phyloP scores from a whole-genome alignment of 179 eudicot species.

The Gypsophila paniculata region DNA sequence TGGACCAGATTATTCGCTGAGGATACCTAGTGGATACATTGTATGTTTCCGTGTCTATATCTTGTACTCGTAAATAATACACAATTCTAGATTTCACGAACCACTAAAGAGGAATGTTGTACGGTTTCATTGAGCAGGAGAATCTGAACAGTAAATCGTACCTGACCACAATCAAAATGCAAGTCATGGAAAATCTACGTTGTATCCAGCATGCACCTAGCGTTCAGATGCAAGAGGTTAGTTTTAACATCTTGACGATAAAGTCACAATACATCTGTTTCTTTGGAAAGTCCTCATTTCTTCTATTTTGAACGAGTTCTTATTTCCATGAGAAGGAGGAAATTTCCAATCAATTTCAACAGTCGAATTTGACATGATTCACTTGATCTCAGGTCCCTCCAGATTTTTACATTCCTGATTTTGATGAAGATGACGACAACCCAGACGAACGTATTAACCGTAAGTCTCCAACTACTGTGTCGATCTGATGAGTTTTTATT shows the following conservation, averaged over 20 bases:
- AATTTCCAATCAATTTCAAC: neutral
- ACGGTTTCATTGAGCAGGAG: conserved; percentile 52
- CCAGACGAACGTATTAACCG: conserved; percentile 82
- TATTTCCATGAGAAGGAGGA: neutral
- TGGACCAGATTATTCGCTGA: conserved; percentile 75
- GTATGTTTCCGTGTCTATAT: conserved; percentile 35
- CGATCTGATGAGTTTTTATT: conserved; percentile 1
- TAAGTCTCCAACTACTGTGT: conserved; percentile 38
- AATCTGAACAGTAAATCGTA: conserved; percentile 86
- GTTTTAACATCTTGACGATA: conserved; percentile 12
- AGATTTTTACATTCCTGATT: conserved; percentile 91
- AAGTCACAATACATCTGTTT: neutral
- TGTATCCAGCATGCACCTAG: conserved; percentile 96
- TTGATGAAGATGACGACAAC: conserved; percentile 82
- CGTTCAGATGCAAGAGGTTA: conserved; percentile 97
- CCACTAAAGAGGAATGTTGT: neutral
- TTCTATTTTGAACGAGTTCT: neutral
- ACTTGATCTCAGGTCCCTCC: conserved; percentile 80
- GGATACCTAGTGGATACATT: conserved; percentile 64
- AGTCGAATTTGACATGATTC: conserved; percentile 1
- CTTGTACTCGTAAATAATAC: neutral
- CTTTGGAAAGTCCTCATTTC: neutral
- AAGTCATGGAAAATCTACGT: conserved; percentile 87
- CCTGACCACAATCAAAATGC: conserved; percentile 74
- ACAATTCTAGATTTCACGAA: neutral